Conservation (phyloP, 169 alveolate genomes). For the Pseudocohnilembus persalinus region DNA sequence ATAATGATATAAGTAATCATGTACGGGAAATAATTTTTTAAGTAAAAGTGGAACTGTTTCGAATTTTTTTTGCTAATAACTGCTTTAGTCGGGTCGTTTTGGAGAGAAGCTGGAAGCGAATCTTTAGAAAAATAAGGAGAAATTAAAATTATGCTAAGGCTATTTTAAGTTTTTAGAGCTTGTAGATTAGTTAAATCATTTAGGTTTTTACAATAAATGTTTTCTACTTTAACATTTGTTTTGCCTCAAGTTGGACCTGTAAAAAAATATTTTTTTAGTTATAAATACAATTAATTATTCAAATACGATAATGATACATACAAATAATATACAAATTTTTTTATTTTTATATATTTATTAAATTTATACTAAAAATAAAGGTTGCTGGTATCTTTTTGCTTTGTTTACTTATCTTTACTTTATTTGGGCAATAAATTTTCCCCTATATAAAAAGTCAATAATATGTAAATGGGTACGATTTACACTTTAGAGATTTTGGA, state of each 20-base stretch:
- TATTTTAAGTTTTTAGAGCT: neutral
- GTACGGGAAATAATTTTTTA: neutral
- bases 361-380: neutral
- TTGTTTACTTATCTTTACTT: neutral
- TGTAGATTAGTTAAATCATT: neutral
- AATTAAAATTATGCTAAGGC: neutral
- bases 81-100: neutral
- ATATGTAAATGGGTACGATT: slow-evolving; percentile 30
- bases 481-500: slow-evolving; percentile 28
- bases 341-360: no score
- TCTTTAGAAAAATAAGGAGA: neutral
- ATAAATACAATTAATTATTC: no score
- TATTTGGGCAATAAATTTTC: slow-evolving; percentile 1
- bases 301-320: no score
- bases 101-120: neutral
- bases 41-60: neutral
- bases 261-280: no score
- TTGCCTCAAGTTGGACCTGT: neutral
- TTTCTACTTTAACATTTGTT: neutral
- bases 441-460: slow-evolving; percentile 28
- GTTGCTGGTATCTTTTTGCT: neutral
- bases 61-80: neutral
- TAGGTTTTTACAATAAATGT: neutral
- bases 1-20: no score
- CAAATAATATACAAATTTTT: no score